Evolutionary conservation across 75 land plant species (phyloP).

Genomic region (Pinus taeda): DNA sequence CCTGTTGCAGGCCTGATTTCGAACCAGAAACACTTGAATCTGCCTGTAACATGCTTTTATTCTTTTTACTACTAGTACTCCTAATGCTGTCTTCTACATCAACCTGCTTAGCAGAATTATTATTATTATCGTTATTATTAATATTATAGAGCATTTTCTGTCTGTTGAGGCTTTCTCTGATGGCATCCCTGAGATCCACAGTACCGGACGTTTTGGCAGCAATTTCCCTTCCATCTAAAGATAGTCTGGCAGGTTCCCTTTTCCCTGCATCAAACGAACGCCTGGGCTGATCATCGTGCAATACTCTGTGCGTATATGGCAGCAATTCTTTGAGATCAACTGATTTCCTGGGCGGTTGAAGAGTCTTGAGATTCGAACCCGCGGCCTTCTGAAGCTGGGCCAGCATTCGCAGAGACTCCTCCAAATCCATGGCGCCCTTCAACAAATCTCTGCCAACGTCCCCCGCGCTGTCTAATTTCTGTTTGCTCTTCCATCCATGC

Average conservation of each 20-base stretch:
- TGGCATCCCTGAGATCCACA: slow-evolving; percentile 8
- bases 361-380: not conserved
- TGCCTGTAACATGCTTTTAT: too few relatives aligned
- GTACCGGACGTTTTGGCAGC: too few relatives aligned
- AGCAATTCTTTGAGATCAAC: slow-evolving; percentile 8
- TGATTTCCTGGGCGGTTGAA: not conserved
- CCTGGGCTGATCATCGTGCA: not conserved
- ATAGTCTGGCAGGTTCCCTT: not conserved
- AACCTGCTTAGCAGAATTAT: not conserved
- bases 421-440: slow-evolving; percentile 57
- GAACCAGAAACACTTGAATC: not conserved
- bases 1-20: not conserved
- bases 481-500: not conserved
- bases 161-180: slow-evolving; percentile 3
- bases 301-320: not conserved
- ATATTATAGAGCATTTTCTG: not conserved
- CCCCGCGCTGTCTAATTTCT: slow-evolving; percentile 16
- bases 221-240: slow-evolving; percentile 5
- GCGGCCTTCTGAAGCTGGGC: slow-evolving; percentile 46
- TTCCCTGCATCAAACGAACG: not conserved
- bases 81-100: not conserved
- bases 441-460: slow-evolving; percentile 37
- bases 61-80: not conserved
- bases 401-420: slow-evolving; percentile 56
- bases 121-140: not conserved